Base-by-base conservation (phyloP, 2,329 filamentous ascomycete genomes). In the Sporothrix brasiliensis region DNA sequence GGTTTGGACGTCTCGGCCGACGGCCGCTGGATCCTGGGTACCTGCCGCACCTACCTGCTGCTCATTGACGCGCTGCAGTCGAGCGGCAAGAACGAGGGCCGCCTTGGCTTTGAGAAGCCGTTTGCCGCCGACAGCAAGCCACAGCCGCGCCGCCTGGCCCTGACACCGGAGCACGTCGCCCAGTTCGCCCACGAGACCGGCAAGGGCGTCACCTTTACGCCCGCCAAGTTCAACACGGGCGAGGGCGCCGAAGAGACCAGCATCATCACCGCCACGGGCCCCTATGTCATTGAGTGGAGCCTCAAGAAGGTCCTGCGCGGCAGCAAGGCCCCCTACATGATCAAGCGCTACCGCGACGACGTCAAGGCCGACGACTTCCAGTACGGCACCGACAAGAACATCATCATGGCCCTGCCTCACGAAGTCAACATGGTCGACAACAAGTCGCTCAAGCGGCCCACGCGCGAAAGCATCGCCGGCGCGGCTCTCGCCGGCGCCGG, bases 361-460 rank as follows among this genome's bases (percentile, higher is more conserved):
- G 93, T 99, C 78, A 97, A 96, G 85, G 95, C 95, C 4, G 95
- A 99, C 79, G 97, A 99, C 79, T 99, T 99, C 88, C 93, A 95
- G 77, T 99, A 93, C 77, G 94, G 94, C 61, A 94, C 91, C 5
- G 95, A 99, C 80, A 97, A 97, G 87, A 97, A 97, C 77, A 93
- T 99, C 76, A 97, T 99, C 77, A 94, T 99, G 49, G 95, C 95
- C 0, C 83, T 99, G 73, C 94, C 95, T 2, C 97, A 99, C 78
- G 94, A 98, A 79, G 95, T 99, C 75, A 96, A 97, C 80, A 98
- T 98, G 94, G 92, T 99, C 14, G 91, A 90, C 60, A 94, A 94
- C 80, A 87, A 91, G 75, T 90, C 89, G 70, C 87, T 99, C 77
- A 92, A 92, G 84, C 90, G 90, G 77, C 93, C 94, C 1, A 98